phyloP scores from a whole-genome alignment of 768 basidiomycete species.

The Rubroboletus satanas region DNA sequence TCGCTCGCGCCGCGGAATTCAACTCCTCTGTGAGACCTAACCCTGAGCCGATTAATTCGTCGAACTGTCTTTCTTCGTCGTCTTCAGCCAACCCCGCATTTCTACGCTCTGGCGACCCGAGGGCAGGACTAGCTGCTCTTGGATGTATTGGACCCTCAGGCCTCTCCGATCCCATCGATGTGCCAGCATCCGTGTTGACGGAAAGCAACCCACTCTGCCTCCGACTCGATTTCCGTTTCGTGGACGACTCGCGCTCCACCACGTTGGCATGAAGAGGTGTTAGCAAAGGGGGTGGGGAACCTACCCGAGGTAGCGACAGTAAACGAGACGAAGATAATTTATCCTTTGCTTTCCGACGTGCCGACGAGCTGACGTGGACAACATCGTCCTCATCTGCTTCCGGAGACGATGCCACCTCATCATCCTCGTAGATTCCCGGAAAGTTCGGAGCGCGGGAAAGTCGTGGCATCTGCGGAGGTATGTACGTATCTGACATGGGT shows the following conservation, averaged over 20 bases:
- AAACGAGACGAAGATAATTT: constrained; percentile 47
- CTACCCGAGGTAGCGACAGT: constrained; percentile 43
- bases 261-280: constrained; percentile 33
- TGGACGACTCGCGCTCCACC: constrained; percentile 33
- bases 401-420: constrained; percentile 45
- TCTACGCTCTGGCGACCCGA: constrained; percentile 56
- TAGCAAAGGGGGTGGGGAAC: constrained; percentile 37
- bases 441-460: constrained; percentile 64
- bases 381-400: constrained; percentile 42
- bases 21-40: constrained; percentile 14
- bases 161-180: constrained; percentile 25
- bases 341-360: constrained; percentile 44
- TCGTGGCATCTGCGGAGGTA: constrained; percentile 50
- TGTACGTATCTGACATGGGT: constrained; percentile 39
- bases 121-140: constrained; percentile 63
- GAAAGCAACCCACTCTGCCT: constrained; percentile 55
- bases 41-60: constrained; percentile 20
- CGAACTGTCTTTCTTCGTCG: constrained; percentile 50
- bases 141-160: constrained; percentile 40
- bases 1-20: constrained; percentile 24
- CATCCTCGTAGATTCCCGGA: constrained; percentile 66
- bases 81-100: constrained; percentile 54
- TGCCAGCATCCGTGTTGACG: constrained; percentile 31
- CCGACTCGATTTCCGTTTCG: constrained; percentile 25
- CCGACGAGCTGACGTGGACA: constrained; percentile 36